Evolutionary conservation across 331 rosid genomes (phyloP).

Genomic region (Quercus lobata): DNA sequence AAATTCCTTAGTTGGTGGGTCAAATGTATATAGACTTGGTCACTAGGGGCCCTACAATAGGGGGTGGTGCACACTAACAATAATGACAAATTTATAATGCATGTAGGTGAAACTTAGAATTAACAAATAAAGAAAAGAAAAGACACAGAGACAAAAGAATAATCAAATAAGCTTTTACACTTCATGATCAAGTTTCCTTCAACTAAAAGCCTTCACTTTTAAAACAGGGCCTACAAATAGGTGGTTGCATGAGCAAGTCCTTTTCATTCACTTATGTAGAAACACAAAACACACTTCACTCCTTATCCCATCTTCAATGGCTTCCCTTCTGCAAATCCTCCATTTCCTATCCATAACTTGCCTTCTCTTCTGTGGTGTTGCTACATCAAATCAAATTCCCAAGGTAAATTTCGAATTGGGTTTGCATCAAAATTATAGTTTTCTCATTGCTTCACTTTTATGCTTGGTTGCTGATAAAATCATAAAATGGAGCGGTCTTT

Average conservation of each 20-base stretch:
- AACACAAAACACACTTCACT: background rate
- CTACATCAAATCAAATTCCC: conserved; percentile 45
- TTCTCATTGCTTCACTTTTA: background rate
- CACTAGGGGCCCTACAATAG: no score
- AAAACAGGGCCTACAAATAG: conserved; percentile 37
- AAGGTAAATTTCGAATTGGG: conserved; percentile 43
- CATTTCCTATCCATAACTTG: conserved; percentile 29
- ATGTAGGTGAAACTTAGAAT: no score
- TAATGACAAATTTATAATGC: no score
- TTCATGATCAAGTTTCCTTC: conserved; percentile 13
- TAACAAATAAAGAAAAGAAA: background rate
- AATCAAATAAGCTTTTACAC: conserved; percentile 28
- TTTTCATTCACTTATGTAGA: conserved; percentile 6
- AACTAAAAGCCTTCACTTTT: conserved; percentile 14
- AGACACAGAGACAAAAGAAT: conserved; percentile 16
- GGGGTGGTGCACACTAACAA: no score
- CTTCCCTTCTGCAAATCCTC: conserved; percentile 33
- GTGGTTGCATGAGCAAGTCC: conserved; percentile 12
- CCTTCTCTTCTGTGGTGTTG: conserved; percentile 22
- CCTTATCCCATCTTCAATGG: conserved; percentile 39
- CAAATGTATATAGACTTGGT: no score
- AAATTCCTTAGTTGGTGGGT: no score
- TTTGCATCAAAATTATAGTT: background rate
- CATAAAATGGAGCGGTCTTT: background rate
- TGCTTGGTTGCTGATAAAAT: conserved; percentile 8